phyloP scores from a whole-genome alignment of 345 rosid species.

The Moringa oleifera region DNA sequence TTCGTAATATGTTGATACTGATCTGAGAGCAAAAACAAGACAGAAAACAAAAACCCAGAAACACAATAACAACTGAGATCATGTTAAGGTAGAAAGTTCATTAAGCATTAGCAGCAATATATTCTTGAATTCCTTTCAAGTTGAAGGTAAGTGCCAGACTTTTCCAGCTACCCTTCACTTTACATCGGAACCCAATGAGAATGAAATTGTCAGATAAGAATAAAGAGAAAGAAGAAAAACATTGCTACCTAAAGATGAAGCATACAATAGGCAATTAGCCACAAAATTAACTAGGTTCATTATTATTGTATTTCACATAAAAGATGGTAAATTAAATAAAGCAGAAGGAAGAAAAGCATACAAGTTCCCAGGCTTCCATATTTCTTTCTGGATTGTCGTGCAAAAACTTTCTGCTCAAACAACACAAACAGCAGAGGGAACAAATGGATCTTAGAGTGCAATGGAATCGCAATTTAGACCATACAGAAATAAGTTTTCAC shows the following conservation, averaged over 20 bases:
- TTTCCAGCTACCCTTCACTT: too few relatives aligned
- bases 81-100: not conserved
- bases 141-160: not conserved
- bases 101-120: not conserved
- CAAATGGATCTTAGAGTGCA: not conserved
- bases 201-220: slow-evolving; percentile 1
- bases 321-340: not conserved
- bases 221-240: not conserved
- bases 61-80: not conserved
- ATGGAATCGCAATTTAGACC: too few relatives aligned
- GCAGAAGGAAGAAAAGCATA: slow-evolving; percentile 20
- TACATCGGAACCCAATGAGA: not conserved
- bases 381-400: slow-evolving; percentile 35
- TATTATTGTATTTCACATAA: too few relatives aligned
- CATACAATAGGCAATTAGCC: too few relatives aligned
- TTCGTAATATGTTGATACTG: slow-evolving; percentile 61
- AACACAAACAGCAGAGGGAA: slow-evolving; percentile 3
- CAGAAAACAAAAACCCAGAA: too few relatives aligned
- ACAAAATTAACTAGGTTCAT: not conserved
- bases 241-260: too few relatives aligned
- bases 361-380: slow-evolving; percentile 82
- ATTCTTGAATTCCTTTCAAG: not conserved
- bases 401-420: slow-evolving; percentile 47
- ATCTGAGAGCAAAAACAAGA: slow-evolving; percentile 28
- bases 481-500: too few relatives aligned